Evolutionary conservation across 345 rosid genomes (phyloP).

Genomic region (Citrus glauca): DNA sequence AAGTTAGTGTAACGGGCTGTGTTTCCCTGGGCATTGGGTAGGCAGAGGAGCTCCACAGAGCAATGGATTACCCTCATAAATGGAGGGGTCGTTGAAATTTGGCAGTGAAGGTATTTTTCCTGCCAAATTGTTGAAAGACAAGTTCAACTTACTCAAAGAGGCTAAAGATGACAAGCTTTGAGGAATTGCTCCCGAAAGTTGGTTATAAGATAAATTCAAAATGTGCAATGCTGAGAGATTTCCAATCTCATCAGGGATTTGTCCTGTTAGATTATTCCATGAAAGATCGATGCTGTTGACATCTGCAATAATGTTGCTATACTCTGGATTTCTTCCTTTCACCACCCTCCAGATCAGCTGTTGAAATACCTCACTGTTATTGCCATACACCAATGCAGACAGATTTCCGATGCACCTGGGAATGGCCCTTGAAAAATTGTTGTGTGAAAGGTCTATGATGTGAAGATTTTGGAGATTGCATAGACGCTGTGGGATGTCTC

Average conservation of each 20-base stretch:
- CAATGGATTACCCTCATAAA: conserved; percentile 38
- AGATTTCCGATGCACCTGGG: conserved; percentile 44
- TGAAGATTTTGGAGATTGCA: conserved; percentile 38
- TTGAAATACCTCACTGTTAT: conserved; percentile 28
- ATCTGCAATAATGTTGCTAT: conserved; percentile 5
- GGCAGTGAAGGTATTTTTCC: conserved; percentile 42
- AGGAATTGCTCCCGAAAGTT: conserved; percentile 45
- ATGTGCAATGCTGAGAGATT: conserved; percentile 26
- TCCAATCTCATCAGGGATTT: conserved; percentile 27
- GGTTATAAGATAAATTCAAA: conserved; percentile 43
- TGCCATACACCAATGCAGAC: conserved; percentile 26
- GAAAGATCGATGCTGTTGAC: conserved; percentile 37
- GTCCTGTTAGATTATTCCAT: conserved; percentile 36
- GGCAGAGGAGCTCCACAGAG: conserved; percentile 50
- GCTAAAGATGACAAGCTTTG: conserved; percentile 31
- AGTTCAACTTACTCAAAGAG: conserved; percentile 32
- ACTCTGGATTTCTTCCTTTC: conserved; percentile 30
- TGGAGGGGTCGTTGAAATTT: conserved; percentile 37
- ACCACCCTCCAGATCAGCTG: conserved; percentile 28
- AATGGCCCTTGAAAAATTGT: conserved; percentile 38
- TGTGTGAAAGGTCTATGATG: conserved; percentile 45
- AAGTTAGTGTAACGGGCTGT: neutral
- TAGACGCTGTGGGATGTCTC: conserved; percentile 28
- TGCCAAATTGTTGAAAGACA: conserved; percentile 44
- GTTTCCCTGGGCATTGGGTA: conserved; percentile 25